These are phyloP conservation scores for Boletus patriciae DNA, from an alignment of 768 basidiomycete species.

Conservation along the genomic window DNA sequence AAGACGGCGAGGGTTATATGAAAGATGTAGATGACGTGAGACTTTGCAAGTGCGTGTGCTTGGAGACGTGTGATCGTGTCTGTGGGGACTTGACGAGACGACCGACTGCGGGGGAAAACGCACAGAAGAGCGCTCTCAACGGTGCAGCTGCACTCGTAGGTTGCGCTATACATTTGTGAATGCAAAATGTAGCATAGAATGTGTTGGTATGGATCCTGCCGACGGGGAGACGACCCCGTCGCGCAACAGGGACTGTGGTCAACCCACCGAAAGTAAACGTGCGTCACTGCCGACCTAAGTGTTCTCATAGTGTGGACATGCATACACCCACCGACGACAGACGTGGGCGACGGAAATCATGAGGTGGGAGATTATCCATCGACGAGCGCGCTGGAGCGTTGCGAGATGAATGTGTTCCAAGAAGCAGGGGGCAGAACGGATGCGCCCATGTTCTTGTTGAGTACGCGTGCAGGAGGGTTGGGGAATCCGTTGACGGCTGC, in stretches of 20 bases:
- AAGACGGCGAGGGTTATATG: constrained; percentile 62
- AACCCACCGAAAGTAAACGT: background rate
- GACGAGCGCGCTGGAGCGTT: constrained; percentile 76
- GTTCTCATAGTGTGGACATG: background rate
- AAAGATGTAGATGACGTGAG: constrained; percentile 64
- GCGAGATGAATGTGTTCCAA: constrained; percentile 86
- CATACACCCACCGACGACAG: constrained; percentile 2
- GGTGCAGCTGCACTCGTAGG: constrained; percentile 1
- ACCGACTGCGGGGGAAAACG: constrained; percentile 59
- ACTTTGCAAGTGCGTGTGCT: constrained; percentile 52
- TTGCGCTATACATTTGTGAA: constrained; percentile 1
- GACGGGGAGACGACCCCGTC: background rate
- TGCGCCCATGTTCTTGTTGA: constrained; percentile 84
- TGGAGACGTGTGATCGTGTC: constrained; percentile 62
- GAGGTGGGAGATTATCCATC: constrained; percentile 78
- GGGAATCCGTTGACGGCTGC: constrained; percentile 92
- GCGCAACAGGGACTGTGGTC: background rate
- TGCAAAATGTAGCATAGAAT: background rate
- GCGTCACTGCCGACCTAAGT: background rate
- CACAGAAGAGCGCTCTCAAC: constrained; percentile 32
- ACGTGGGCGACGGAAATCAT: constrained; percentile 86
- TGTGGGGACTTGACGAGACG: constrained; percentile 72
- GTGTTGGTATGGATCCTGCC: background rate
- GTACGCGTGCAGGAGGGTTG: constrained; percentile 92
- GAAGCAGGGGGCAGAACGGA: constrained; percentile 57